Conservation (phyloP, 495 filamentous ascomycete species). For the Penicillium maclennaniae region DNA sequence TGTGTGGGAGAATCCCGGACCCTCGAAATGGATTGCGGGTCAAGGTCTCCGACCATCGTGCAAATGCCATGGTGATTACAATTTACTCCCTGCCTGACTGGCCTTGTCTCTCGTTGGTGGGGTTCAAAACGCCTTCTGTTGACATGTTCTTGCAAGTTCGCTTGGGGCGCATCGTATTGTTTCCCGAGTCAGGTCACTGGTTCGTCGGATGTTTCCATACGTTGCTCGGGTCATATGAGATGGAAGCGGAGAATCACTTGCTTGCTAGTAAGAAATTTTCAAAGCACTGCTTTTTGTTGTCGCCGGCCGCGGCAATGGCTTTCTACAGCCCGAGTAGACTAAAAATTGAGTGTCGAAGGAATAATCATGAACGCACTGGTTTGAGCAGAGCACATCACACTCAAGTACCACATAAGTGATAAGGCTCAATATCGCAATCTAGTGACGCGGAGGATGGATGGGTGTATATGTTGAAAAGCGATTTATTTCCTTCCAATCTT, state of each 20-base stretch:
- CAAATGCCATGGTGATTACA: neutral
- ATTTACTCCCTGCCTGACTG: neutral
- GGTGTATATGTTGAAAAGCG: too few species aligned
- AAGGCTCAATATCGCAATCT: slow-evolving; percentile 9
- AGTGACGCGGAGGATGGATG: too few species aligned
- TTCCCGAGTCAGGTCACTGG: neutral
- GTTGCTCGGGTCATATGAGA: too few species aligned
- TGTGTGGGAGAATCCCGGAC: neutral
- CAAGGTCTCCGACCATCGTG: neutral
- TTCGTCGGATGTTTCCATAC: too few species aligned
- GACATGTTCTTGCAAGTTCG: neutral
- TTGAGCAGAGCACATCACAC: neutral
- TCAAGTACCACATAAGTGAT: slow-evolving; percentile 7
- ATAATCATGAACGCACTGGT: too few species aligned
- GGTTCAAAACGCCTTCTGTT: neutral
- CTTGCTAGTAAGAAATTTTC: too few species aligned
- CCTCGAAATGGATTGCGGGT: neutral
- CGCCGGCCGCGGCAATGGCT: too few species aligned
- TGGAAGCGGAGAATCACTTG: too few species aligned
- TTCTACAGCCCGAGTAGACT: too few species aligned
- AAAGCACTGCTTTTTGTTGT: too few species aligned
- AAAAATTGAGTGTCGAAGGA: too few species aligned
- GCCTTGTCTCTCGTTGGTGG: neutral
- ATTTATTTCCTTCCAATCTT: slow-evolving; percentile 10
- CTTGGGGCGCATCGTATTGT: neutral